These are phyloP conservation scores for Cordyceps farinosa DNA, from an alignment of 2,329 filamentous ascomycete genomes.

Conservation along the genomic window DNA sequence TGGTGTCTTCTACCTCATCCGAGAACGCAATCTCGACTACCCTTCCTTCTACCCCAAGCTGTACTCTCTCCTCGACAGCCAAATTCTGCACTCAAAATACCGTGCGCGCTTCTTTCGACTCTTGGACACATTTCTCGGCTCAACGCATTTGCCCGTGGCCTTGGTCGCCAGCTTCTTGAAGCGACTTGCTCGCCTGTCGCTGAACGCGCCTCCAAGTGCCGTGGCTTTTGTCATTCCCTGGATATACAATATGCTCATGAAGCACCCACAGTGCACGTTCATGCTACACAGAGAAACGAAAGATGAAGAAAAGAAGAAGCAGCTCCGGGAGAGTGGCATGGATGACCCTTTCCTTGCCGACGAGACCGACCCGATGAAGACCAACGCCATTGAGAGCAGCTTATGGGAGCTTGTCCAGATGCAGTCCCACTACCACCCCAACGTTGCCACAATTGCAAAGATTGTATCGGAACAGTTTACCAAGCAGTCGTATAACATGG, in stretches of 20 bases:
- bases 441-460: slow-evolving; percentile 88
- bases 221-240: slow-evolving; percentile 88
- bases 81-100: slow-evolving; percentile 89
- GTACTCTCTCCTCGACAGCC: slow-evolving; percentile 83
- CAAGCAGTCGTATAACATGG: slow-evolving; percentile 89
- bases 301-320: slow-evolving; percentile 53
- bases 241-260: slow-evolving; percentile 91
- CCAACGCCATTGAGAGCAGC: slow-evolving; percentile 83
- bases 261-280: slow-evolving; percentile 86
- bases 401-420: slow-evolving; percentile 93
- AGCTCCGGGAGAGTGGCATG: slow-evolving; percentile 57
- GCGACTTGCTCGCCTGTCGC: slow-evolving; percentile 74
- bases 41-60: slow-evolving; percentile 90
- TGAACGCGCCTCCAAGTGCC: slow-evolving; percentile 86
- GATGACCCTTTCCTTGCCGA: slow-evolving; percentile 72
- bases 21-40: slow-evolving; percentile 92
- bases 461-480: slow-evolving; percentile 97
- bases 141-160: slow-evolving; percentile 85
- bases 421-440: slow-evolving; percentile 93
- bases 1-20: slow-evolving; percentile 92
- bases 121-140: slow-evolving; percentile 83
- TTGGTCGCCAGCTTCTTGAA: slow-evolving; percentile 97
- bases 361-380: slow-evolving; percentile 80
- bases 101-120: slow-evolving; percentile 90
- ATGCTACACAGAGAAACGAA: slow-evolving; percentile 82